Percentiles rank a stretch among this genome's conserved stretches.
Conservation (phyloP, 129 eudicot species). For the Flaveria brownii region DNA sequence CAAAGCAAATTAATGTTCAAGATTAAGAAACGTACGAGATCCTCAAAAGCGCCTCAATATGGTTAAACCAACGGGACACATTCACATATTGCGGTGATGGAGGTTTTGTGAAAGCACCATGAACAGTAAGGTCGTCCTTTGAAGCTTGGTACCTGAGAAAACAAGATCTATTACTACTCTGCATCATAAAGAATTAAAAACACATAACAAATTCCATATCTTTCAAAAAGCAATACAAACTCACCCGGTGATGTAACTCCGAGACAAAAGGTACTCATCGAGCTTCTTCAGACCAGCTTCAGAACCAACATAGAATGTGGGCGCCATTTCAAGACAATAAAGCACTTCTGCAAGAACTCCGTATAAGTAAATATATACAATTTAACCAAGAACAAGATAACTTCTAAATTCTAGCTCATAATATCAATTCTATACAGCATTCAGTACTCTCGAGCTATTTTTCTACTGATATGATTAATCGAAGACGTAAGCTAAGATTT, state of each 20-base stretch:
- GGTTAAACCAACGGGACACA: constrained; percentile 81
- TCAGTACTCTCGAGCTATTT: neutral
- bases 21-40: constrained; percentile 64
- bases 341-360: constrained; percentile 21
- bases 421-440: too few species aligned
- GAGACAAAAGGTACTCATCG: constrained; percentile 78
- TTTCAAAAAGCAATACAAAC: constrained; percentile 15
- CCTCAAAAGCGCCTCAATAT: constrained; percentile 79
- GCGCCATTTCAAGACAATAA: constrained; percentile 56
- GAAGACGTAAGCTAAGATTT: neutral
- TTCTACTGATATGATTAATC: too few species aligned
- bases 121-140: constrained; percentile 82
- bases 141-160: constrained; percentile 80
- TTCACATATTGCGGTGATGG: constrained; percentile 76
- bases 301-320: constrained; percentile 55
- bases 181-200: neutral
- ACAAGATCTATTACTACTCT: neutral
- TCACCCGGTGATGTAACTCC: constrained; percentile 95
- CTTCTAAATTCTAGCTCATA: neutral
- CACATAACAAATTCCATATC: neutral
- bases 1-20: neutral
- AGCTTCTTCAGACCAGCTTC: constrained; percentile 87
- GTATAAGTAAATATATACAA: neutral
- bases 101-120: constrained; percentile 60
- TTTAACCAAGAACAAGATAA: neutral